phyloP scores from a whole-genome alignment of 768 basidiomycete species.

The Phlebiopsis flavidoalba region DNA sequence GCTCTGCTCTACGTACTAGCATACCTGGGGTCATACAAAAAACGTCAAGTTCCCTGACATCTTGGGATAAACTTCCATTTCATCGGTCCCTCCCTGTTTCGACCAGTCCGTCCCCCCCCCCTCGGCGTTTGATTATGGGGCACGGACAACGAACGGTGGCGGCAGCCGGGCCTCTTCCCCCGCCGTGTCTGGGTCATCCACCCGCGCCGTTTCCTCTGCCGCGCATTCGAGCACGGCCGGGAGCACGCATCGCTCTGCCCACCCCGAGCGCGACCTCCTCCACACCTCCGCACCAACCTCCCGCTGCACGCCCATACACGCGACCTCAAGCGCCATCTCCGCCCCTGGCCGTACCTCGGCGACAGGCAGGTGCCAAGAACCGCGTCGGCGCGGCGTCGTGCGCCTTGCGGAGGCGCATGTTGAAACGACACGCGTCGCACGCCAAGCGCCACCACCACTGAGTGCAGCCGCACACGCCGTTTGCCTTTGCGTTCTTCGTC shows the following conservation, averaged over 20 bases:
- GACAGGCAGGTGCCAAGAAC: conserved; percentile 13
- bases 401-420: conserved; percentile 5
- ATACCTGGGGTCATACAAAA: conserved; percentile 25
- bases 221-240: no score
- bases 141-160: not conserved
- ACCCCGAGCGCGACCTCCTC: not conserved
- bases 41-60: conserved; percentile 22
- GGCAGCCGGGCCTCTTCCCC: not conserved
- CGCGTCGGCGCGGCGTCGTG: conserved; percentile 19
- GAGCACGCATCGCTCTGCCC: not conserved
- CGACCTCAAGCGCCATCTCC: conserved; percentile 11
- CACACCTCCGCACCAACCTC: not conserved
- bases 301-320: conserved; percentile 8
- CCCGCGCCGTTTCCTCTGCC: not conserved
- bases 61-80: conserved; percentile 18
- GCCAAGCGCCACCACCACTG: conserved; percentile 21
- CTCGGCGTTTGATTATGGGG: conserved; percentile 17
- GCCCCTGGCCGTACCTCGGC: conserved; percentile 13
- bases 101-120: no score
- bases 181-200: conserved; percentile 2
- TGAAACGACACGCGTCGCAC: conserved; percentile 6
- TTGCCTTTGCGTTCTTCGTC: not conserved
- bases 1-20: conserved; percentile 15
- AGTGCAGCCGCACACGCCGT: not conserved
- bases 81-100: conserved; percentile 17